Evolutionary conservation across 768 basidiomycete genomes (phyloP), one percentile per base, ranked within the genome.

Genomic region (Tephrocybe sp.): DNA sequence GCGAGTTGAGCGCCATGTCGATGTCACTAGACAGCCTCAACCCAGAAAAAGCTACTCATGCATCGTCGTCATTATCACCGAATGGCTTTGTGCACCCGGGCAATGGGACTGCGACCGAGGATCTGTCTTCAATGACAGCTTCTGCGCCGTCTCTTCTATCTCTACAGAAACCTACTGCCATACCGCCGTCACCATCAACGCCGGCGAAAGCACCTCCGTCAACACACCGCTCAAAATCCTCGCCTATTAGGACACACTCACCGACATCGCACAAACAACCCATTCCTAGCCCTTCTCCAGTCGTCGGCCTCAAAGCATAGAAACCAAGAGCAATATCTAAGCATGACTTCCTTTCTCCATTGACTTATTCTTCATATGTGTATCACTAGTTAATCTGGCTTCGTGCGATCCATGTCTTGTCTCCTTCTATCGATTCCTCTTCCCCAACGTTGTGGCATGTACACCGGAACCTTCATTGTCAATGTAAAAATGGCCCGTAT

Each of bases 221-320:
- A 15, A 29, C 48, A 18, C 44, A 50, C 31, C 44, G 48, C n/a
- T 13, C 52, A 27, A 53, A 54, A 44, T 30, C 52, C 21, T 57
- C 57, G 15, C 45, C 44, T 2, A 30, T 49, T 37, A 61, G 56
- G 31, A 57, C 62, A 53, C 57, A 60, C 42, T 58, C 61, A 22
- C 51, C 61, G 15, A 42, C 58, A 47, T 52, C 64, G 11, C 53
- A 57, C n/a, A 57, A 58, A 39, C n/a, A n/a, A n/a, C 44, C 57
- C 4, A 55, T 59, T 4, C 47, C 56, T 19, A 45, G 47, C n/a
- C 55, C 57, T 18, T 50, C 58, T 7, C 53, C 63, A n/a, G 49
- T 64, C 27, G 56, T 64, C 25, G 63, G 61, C 27, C 61, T 65
- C 47, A 63, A 62, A 55, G 63, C 64, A 55, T 65, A 58, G 55